Evolutionary conservation across 2,329 filamentous ascomycete genomes (phyloP), one percentile per base, ranked within the genome.

Genomic region (Fusarium sp.): DNA sequence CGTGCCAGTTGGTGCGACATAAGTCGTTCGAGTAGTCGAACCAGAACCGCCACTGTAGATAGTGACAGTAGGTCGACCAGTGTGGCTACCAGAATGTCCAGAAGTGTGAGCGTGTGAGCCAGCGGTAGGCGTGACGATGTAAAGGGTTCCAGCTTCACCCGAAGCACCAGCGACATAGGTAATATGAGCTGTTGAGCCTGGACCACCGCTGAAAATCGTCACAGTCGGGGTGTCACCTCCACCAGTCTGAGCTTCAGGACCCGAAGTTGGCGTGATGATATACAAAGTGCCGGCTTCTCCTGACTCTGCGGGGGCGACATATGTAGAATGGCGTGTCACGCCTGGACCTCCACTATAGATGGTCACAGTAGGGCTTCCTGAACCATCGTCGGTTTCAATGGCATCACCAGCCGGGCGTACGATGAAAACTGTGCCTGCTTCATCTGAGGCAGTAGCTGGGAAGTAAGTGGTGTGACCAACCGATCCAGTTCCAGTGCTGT

Each of bases 301-400:
- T 2, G 50, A 56, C 4, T 33, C 33, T 25, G 51, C 33, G 2
- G 51, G 51, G 1, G 57, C 44, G 0, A 62, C 9, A 3, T 67
- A 67, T 1, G 56, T n/a, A 9, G 51, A 62, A 4, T 36, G 25
- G 1, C 36, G 33, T 4, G 49, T 55, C 0, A 56, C 6, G 0
- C 18, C 56, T 1, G 50, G 10, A 7, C 65, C 66, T 1, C 51
- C 34, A 23, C 33, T 61, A n/a, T 61, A 68, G 5, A 68, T 42
- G 2, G 61, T 68, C 4, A 62, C 10, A 7, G 67, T 68, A 8
- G 27, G 18, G 2, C 42, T 53, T 1, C 16, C 53, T 0, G 25
- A 14, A 6, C 10, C 14, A 13, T 49, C 10, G 13, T 53, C 62
- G 11, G 8, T 25, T 9, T 7, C 18, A 14, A 34, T 25, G 5